These are phyloP conservation scores for Mycena vitilis DNA, from an alignment of 768 basidiomycete genomes.

Conservation along the genomic window DNA sequence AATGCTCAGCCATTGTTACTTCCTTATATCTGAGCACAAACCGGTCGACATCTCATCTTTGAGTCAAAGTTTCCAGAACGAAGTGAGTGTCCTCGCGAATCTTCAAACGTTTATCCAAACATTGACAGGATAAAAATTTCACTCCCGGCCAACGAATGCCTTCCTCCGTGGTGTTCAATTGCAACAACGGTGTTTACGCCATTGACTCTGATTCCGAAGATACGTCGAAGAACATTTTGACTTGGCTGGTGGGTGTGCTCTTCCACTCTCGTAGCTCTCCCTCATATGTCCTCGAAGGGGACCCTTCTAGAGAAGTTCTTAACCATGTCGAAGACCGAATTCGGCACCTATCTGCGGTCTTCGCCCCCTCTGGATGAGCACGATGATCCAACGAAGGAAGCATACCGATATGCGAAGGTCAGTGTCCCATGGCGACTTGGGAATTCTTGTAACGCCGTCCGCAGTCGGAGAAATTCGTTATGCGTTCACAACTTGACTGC, in stretches of 20 bases:
- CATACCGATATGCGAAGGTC: conserved; percentile 90
- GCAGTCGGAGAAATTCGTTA: conserved; percentile 75
- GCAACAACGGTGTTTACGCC: conserved; percentile 74
- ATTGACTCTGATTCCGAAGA: conserved; percentile 66
- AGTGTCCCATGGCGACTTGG: conserved; percentile 27
- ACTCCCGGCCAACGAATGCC: conserved; percentile 86
- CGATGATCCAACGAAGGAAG: conserved; percentile 65
- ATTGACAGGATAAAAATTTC: conserved; percentile 66
- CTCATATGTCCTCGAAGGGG: conserved; percentile 62
- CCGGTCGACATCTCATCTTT: conserved; percentile 70
- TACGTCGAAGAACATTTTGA: conserved; percentile 75
- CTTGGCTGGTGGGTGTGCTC: conserved; percentile 70
- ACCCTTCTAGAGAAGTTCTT: conserved; percentile 90
- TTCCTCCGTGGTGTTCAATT: conserved; percentile 71
- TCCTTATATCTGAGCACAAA: conserved; percentile 81
- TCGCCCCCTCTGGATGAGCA: conserved; percentile 38
- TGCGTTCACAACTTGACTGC: conserved; percentile 97
- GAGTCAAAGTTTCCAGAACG: conserved; percentile 66
- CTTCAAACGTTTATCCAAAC: not conserved
- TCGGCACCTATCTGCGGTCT: conserved; percentile 65
- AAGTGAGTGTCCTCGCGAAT: conserved; percentile 57
- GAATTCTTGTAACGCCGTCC: not conserved
- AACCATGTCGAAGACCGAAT: conserved; percentile 73
- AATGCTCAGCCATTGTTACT: conserved; percentile 89
- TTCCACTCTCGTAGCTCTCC: not conserved